These are phyloP conservation scores for Backusella liffmaniae DNA, from an alignment of 192 early-diverging fungal genomes.

Conservation along the genomic window DNA sequence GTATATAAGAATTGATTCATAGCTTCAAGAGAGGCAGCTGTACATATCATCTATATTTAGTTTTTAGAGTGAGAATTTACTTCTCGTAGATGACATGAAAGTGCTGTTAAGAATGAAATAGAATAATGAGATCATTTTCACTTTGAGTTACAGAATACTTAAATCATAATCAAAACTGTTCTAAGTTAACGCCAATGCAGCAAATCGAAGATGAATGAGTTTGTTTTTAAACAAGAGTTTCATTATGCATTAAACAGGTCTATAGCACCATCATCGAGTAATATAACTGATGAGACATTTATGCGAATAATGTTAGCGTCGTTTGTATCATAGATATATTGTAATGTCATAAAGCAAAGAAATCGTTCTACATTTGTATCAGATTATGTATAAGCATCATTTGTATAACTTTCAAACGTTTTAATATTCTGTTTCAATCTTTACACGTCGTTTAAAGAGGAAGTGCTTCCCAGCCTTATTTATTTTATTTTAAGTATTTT, in stretches of 20 bases:
- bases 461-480: neutral
- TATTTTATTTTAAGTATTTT: neutral
- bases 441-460: neutral
- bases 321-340: no score
- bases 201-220: neutral
- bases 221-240: neutral
- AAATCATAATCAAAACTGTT: neutral
- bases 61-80: no score
- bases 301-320: neutral
- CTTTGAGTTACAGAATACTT: neutral
- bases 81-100: no score
- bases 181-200: neutral
- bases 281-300: neutral
- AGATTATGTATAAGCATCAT: neutral
- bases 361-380: no score
- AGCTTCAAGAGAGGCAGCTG: no score
- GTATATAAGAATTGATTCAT: no score
- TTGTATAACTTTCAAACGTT: neutral
- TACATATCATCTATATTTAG: no score
- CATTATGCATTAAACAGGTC: neutral
- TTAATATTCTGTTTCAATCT: neutral
- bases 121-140: neutral
- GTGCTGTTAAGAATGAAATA: neutral
- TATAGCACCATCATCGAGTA: neutral
- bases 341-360: no score